Base-by-base conservation (phyloP, 2,329 filamentous ascomycete species). In the Hypoxylon sp. region DNA sequence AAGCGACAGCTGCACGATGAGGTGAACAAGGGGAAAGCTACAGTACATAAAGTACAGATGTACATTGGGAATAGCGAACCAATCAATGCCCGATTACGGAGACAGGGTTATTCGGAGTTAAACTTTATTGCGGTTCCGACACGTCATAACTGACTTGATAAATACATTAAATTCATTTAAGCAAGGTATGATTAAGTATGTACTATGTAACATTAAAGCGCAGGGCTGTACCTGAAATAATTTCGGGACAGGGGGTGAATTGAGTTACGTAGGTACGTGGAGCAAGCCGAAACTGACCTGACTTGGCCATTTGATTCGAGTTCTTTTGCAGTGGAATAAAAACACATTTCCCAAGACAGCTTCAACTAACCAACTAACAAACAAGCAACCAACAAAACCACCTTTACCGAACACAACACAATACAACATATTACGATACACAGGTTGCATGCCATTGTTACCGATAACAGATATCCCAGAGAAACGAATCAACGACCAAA, bases 311-410 rank as follows among this genome's bases (percentile, higher is more conserved):
- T n/a, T n/a, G n/a, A n/a, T n/a, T n/a, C n/a, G n/a, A n/a, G n/a
- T n/a, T n/a, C n/a, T n/a, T 12, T 36, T 50, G 21, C 5, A 27
- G 20, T 17, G 29, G 23, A 49, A 45, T 51, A 38, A 60, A 55
- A 60, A 60, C 54, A 60, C 57, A 55, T 60, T 52, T 55, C 54
- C 50, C 46, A 29, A 42, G 34, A 27, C 26, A 43, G n/a, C n/a
- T n/a, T n/a, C n/a, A n/a, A n/a, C n/a, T n/a, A n/a, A n/a, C n/a
- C n/a, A n/a, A n/a, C n/a, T n/a, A n/a, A n/a, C n/a, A n/a, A n/a
- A n/a, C n/a, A n/a, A n/a, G n/a, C n/a, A n/a, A n/a, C n/a, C n/a
- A n/a, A n/a, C n/a, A n/a, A n/a, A n/a, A n/a, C n/a, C n/a, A n/a
- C n/a, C n/a, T n/a, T n/a, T n/a, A n/a, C n/a, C n/a, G n/a, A n/a